Evolutionary conservation across 208 protist species (phyloP).

Genomic region (Crithidia bombi): DNA sequence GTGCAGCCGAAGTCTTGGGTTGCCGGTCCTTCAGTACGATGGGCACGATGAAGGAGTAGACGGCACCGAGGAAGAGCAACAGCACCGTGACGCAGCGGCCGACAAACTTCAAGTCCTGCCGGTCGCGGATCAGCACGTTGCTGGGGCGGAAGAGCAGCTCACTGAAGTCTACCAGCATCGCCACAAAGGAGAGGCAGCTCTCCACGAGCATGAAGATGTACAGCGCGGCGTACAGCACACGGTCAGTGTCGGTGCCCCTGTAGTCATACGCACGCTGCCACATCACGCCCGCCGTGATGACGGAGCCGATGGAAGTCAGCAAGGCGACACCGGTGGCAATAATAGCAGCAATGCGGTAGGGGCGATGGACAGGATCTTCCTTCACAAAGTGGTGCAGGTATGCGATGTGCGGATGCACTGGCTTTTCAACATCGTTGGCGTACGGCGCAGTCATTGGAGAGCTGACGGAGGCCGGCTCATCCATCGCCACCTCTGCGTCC

Average conservation of each 20-base stretch:
- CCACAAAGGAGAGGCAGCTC: conserved; percentile 10
- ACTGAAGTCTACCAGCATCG: conserved; percentile 16
- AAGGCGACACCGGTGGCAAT: conserved; percentile 6
- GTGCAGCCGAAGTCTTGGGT: conserved; percentile 6
- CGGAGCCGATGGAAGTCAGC: conserved; percentile 14
- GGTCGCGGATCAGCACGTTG: conserved; percentile 6
- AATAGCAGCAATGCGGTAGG: conserved; percentile 14
- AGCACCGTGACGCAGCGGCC: conserved; percentile 16
- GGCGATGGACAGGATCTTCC: conserved; percentile 2
- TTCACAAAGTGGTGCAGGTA: background rate
- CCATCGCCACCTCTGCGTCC: background rate
- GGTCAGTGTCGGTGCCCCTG: conserved; percentile 4
- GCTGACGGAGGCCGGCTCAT: too few species aligned
- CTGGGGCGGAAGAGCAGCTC: conserved; percentile 11
- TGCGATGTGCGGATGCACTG: background rate
- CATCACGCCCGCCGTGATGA: conserved; percentile 17
- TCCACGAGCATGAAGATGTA: conserved; percentile 17
- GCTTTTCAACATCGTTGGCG: background rate
- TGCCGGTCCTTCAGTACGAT: conserved; percentile 15
- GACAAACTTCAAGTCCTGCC: conserved; percentile 2
- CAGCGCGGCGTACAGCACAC: conserved; percentile 17
- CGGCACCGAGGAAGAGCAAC: background rate
- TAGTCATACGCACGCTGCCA: conserved; percentile 9
- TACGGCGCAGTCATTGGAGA: background rate
- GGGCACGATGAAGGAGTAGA: conserved; percentile 20